Conservation (phyloP, 1,139 yeast species). For the Sporopachydermia cereana region DNA sequence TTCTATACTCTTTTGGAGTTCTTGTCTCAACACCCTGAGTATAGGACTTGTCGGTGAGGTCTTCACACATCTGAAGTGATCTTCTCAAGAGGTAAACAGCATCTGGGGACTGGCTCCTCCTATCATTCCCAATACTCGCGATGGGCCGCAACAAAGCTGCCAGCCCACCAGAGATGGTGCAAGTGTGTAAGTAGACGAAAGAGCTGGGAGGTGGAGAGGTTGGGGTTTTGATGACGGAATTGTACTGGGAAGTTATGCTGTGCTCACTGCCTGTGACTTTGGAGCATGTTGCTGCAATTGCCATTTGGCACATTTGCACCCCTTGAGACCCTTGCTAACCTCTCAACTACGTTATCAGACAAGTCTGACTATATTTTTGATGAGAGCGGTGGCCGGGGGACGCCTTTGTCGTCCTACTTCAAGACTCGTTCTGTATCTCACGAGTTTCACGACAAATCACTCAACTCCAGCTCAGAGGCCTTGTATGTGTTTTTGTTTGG, state of each 20-base stretch:
- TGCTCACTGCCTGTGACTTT: too few relatives aligned
- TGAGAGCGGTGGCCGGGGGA: constrained; percentile 58
- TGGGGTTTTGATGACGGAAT: background rate
- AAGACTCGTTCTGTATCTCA: constrained; percentile 32
- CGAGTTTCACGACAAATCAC: background rate
- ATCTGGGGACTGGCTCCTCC: too few relatives aligned
- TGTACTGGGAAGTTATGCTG: background rate
- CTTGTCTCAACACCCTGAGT: too few relatives aligned
- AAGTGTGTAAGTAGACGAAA: constrained; percentile 39
- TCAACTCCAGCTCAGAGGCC: background rate
- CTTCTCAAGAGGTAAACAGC: too few relatives aligned
- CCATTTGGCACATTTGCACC: too few relatives aligned
- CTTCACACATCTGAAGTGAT: too few relatives aligned
- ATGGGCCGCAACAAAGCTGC: background rate
- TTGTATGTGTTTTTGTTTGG: too few relatives aligned
- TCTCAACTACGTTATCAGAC: constrained; percentile 18
- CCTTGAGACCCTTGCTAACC: too few relatives aligned
- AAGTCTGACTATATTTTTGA: constrained; percentile 54
- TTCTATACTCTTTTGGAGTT: too few relatives aligned
- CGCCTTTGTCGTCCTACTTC: constrained; percentile 46
- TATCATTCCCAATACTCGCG: too few relatives aligned
- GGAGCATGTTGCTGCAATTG: too few relatives aligned
- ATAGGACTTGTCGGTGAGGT: too few relatives aligned
- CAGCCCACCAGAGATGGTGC: constrained; percentile 42
- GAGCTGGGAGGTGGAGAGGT: constrained; percentile 18